These are phyloP conservation scores for Pythium biforme DNA, from an alignment of 352 stramenopile genomes.

Conservation along the genomic window DNA sequence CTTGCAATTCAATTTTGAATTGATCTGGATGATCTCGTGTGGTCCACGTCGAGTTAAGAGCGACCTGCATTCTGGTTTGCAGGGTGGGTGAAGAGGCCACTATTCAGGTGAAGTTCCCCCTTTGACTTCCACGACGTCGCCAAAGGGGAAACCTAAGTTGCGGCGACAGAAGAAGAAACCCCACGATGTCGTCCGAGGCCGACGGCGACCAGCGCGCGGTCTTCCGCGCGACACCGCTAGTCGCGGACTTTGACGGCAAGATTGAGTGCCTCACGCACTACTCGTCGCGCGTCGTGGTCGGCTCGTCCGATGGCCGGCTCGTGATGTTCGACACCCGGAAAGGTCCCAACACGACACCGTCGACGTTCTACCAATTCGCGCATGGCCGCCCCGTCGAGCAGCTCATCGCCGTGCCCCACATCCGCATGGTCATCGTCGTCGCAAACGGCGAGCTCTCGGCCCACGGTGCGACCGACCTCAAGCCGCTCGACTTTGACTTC, in stretches of 20 bases:
- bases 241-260: constrained; percentile 76
- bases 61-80: neutral
- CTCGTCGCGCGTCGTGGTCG: constrained; percentile 82
- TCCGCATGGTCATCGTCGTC: constrained; percentile 85
- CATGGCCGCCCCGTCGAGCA: constrained; percentile 78
- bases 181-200: constrained; percentile 29
- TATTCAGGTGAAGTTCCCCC: constrained; percentile 14
- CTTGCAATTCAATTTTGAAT: constrained; percentile 30
- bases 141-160: neutral
- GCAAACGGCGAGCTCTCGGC: constrained; percentile 71
- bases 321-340: constrained; percentile 89
- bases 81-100: neutral
- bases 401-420: constrained; percentile 80
- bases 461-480: constrained; percentile 77
- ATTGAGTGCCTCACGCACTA: constrained; percentile 87
- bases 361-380: constrained; percentile 65
- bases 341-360: constrained; percentile 47
- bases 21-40: neutral
- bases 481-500: constrained; percentile 79
- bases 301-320: constrained; percentile 73
- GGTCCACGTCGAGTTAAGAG: neutral
- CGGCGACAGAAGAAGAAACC: neutral
- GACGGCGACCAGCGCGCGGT: constrained; percentile 50
- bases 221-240: constrained; percentile 74
- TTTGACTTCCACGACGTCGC: neutral